These are phyloP conservation scores for Eucalyptus marginata DNA, from an alignment of 345 rosid genomes.

Conservation along the genomic window DNA sequence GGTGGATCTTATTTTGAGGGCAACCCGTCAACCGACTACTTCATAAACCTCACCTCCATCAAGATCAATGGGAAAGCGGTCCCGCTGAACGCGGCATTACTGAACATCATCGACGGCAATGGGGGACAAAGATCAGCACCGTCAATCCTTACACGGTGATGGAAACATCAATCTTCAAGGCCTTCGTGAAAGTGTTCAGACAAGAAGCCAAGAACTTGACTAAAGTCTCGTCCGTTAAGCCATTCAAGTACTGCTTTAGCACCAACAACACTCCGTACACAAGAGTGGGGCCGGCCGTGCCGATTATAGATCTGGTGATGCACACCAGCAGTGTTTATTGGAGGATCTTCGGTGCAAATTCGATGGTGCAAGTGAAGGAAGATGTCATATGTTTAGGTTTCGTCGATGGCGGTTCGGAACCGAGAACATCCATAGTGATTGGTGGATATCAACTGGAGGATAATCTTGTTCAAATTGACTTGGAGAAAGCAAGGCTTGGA, in stretches of 20 bases:
- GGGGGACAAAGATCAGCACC: slow-evolving; percentile 73
- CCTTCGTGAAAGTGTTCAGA: slow-evolving; percentile 26
- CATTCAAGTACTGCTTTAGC: slow-evolving; percentile 50
- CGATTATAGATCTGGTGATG: slow-evolving; percentile 19
- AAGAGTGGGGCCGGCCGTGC: slow-evolving; percentile 24
- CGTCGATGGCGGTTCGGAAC: slow-evolving; percentile 14
- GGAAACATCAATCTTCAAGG: slow-evolving; percentile 38
- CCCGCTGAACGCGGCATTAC: slow-evolving; percentile 12
- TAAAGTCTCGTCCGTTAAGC: slow-evolving; percentile 22
- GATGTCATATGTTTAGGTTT: slow-evolving; percentile 18
- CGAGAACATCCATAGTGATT: slow-evolving; percentile 16
- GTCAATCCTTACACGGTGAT: slow-evolving; percentile 54
- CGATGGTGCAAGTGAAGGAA: slow-evolving; percentile 17
- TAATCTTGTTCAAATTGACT: slow-evolving; percentile 20
- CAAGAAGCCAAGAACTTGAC: slow-evolving; percentile 24
- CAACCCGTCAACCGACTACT: slow-evolving; percentile 19
- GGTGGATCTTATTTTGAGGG: not conserved
- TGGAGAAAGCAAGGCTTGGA: slow-evolving; percentile 14
- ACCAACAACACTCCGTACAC: slow-evolving; percentile 14
- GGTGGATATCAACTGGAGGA: slow-evolving; percentile 28
- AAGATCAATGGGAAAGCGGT: slow-evolving; percentile 12
- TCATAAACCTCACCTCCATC: slow-evolving; percentile 23
- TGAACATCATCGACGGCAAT: slow-evolving; percentile 15
- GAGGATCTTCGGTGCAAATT: slow-evolving; percentile 25
- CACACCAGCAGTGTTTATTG: slow-evolving; percentile 15